Evolutionary conservation across 257 asterid species (phyloP).

Genomic region (Haberlea rhodopensis): DNA sequence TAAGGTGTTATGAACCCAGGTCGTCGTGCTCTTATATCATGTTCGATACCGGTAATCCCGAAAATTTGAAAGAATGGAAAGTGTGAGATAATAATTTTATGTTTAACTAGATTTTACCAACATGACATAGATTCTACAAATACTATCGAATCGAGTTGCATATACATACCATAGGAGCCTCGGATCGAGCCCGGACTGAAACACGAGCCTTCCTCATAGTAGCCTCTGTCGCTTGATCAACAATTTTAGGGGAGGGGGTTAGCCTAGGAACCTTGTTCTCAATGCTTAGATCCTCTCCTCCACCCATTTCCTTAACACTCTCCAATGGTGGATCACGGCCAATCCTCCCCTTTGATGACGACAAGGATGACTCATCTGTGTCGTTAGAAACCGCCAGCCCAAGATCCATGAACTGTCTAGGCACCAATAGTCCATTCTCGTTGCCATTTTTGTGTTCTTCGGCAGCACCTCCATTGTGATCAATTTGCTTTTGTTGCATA

Average conservation of each 20-base stretch:
- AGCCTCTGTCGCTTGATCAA: slow-evolving; percentile 83
- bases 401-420: slow-evolving; percentile 86
- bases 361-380: slow-evolving; percentile 48
- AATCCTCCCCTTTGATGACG: slow-evolving; percentile 57
- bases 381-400: slow-evolving; percentile 45
- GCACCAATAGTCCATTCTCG: slow-evolving; percentile 44
- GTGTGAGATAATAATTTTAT: not conserved
- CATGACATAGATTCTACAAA: not conserved
- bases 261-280: slow-evolving; percentile 51
- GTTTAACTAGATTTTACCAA: not conserved
- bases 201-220: slow-evolving; percentile 99
- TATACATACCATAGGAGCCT: slow-evolving; percentile 70
- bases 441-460: slow-evolving; percentile 34
- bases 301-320: slow-evolving; percentile 31
- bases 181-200: slow-evolving; percentile 88
- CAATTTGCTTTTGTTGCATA: slow-evolving; percentile 46
- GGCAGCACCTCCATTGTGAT: slow-evolving; percentile 25
- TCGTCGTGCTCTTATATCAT: too few species aligned
- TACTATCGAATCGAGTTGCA: not conserved
- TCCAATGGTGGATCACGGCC: slow-evolving; percentile 37
- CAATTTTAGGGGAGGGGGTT: slow-evolving; percentile 34
- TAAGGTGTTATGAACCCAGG: too few species aligned
- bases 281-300: slow-evolving; percentile 43
- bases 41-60: not conserved
- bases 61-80: not conserved